Conservation (phyloP, 73 alveolate species). For the Symbiodinium pilosum region DNA sequence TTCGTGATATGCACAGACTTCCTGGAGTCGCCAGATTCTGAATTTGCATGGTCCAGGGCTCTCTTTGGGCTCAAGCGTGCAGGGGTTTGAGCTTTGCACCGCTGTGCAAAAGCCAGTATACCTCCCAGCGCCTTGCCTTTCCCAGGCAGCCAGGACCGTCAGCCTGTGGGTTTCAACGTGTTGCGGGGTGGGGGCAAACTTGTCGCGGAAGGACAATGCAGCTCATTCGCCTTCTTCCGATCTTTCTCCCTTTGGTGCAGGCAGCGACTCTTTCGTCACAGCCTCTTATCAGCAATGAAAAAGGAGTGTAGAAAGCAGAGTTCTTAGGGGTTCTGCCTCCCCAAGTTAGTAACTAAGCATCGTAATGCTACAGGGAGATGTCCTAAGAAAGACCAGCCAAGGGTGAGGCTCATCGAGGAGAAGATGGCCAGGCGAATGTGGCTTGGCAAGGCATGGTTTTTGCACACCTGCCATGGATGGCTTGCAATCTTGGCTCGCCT, state of each 20-base stretch:
- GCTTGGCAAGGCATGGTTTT: background rate
- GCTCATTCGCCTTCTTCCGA: slow-evolving; percentile 4
- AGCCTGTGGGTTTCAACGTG: too few relatives aligned
- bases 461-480: background rate
- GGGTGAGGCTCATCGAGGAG: slow-evolving; percentile 13
- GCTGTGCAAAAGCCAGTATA: background rate
- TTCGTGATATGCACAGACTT: too few relatives aligned
- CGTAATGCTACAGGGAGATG: too few relatives aligned
- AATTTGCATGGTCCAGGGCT: too few relatives aligned
- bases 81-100: slow-evolving; percentile 1
- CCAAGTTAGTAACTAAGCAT: too few relatives aligned
- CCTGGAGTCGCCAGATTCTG: too few relatives aligned
- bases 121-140: background rate
- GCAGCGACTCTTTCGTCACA: slow-evolving; percentile 8
- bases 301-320: too few relatives aligned
- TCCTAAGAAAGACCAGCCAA: too few relatives aligned
- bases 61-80: background rate
- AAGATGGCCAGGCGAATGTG: slow-evolving; percentile 53
- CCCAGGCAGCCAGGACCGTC: background rate
- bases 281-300: background rate
- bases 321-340: too few relatives aligned
- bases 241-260: background rate
- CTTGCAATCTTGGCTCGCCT: background rate
- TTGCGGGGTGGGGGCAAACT: too few relatives aligned
- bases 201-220: background rate